Evolutionary conservation across 2,329 filamentous ascomycete genomes (phyloP).

Genomic region (Xylariaceae sp.): DNA sequence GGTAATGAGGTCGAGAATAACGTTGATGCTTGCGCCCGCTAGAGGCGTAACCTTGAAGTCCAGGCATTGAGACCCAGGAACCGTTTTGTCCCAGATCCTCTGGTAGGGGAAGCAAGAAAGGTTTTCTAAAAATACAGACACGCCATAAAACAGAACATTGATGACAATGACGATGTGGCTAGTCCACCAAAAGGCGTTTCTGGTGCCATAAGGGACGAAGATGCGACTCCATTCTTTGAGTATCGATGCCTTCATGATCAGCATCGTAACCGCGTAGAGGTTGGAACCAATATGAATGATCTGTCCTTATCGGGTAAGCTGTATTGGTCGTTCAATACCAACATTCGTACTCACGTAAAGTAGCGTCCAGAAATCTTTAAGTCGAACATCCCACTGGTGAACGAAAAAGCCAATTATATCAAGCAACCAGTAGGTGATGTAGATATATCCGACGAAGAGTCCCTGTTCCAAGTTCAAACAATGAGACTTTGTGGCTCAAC

Average conservation of each 20-base stretch:
- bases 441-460: constrained; percentile 17
- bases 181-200: constrained; percentile 26
- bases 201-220: neutral
- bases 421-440: constrained; percentile 22
- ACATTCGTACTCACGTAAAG: constrained; percentile 13
- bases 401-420: constrained; percentile 25
- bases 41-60: neutral
- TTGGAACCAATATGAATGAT: constrained; percentile 1
- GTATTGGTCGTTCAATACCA: neutral
- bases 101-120: constrained; percentile 37
- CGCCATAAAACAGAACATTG: constrained; percentile 29
- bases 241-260: constrained; percentile 6
- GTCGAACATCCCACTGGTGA: constrained; percentile 31
- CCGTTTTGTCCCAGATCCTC: constrained; percentile 34
- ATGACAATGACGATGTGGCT: constrained; percentile 29
- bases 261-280: constrained; percentile 3
- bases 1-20: constrained; percentile 1
- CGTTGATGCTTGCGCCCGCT: constrained; percentile 1
- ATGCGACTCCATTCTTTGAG: constrained; percentile 11
- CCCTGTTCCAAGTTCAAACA: constrained; percentile 4
- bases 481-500: neutral
- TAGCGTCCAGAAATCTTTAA: constrained; percentile 23
- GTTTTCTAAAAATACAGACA: constrained; percentile 34
- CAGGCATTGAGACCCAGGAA: constrained; percentile 29
- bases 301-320: neutral